A percentile compares a stretch with the other conserved stretches of the same genome.
These are phyloP conservation scores for Eucalyptus regnans DNA, from an alignment of 345 rosid species.

Conservation along the genomic window DNA sequence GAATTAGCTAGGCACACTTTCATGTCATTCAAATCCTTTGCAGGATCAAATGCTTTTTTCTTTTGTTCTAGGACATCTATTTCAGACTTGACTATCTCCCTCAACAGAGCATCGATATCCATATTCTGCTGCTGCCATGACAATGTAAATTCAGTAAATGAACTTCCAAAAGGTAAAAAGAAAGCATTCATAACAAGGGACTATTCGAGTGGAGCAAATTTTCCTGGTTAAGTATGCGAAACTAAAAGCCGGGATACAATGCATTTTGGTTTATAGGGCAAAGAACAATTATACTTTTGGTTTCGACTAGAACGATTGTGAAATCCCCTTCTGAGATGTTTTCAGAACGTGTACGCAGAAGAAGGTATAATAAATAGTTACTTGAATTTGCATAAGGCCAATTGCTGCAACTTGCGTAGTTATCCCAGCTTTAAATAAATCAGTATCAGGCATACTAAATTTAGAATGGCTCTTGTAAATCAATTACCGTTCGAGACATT, in stretches of 20 bases:
- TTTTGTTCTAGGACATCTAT: background rate
- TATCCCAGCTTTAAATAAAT: slow-evolving; percentile 4
- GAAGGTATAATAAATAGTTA: background rate
- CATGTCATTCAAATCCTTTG: slow-evolving; percentile 11
- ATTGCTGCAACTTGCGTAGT: slow-evolving; percentile 11
- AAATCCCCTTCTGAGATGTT: too few relatives aligned
- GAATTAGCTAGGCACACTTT: slow-evolving; percentile 27
- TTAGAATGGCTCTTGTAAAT: background rate
- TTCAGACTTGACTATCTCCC: background rate
- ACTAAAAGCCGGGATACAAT: background rate
- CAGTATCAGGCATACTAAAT: background rate
- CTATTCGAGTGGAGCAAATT: too few relatives aligned
- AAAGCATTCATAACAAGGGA: too few relatives aligned
- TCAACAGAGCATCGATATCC: too few relatives aligned
- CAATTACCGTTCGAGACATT: background rate
- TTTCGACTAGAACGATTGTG: background rate
- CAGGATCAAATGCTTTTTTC: slow-evolving; percentile 1
- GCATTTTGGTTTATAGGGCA: background rate
- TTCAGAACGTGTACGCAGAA: too few relatives aligned
- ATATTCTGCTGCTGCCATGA: too few relatives aligned
- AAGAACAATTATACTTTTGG: background rate
- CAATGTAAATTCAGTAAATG: too few relatives aligned
- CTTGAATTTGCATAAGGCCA: slow-evolving; percentile 8
- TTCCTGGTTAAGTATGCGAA: too few relatives aligned
- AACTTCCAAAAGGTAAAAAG: too few relatives aligned